These are phyloP conservation scores for Podospora fimiseda DNA, from an alignment of 495 filamentous ascomycete species.

Conservation along the genomic window DNA sequence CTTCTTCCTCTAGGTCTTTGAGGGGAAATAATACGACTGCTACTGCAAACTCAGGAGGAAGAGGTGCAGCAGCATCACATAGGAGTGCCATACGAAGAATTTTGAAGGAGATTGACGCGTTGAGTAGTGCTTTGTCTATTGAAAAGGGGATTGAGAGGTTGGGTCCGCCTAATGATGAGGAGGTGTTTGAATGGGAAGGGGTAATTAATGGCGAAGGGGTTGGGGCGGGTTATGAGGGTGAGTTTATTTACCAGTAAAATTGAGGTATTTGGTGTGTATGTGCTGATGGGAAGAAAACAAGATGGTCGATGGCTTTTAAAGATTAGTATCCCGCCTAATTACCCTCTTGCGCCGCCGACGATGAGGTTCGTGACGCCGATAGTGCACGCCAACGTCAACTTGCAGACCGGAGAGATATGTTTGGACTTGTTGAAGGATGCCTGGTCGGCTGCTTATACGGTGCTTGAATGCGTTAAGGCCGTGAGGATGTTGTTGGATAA, in stretches of 20 bases:
- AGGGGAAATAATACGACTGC: too few relatives aligned
- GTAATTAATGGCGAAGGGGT: slow-evolving; percentile 64
- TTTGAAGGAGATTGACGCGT: slow-evolving; percentile 36
- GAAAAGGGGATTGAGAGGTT: slow-evolving; percentile 52
- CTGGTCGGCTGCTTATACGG: slow-evolving; percentile 81
- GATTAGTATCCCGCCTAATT: slow-evolving; percentile 69
- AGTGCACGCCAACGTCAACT: slow-evolving; percentile 79
- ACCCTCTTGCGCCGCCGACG: slow-evolving; percentile 69
- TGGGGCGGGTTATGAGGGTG: slow-evolving; percentile 67
- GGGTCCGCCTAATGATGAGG: slow-evolving; percentile 59
- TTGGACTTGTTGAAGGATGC: slow-evolving; percentile 74
- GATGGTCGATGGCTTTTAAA: slow-evolving; percentile 78
- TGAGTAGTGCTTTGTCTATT: slow-evolving; percentile 26
- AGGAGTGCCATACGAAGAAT: slow-evolving; percentile 37
- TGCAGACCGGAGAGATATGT: slow-evolving; percentile 85
- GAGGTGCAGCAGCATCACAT: neutral
- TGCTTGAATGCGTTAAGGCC: slow-evolving; percentile 67
- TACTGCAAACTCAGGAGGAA: too few relatives aligned
- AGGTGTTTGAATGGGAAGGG: slow-evolving; percentile 71
- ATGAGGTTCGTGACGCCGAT: slow-evolving; percentile 75
- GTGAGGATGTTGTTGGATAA: slow-evolving; percentile 71
- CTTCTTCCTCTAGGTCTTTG: neutral
- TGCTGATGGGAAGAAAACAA: slow-evolving; percentile 22
- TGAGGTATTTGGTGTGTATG: too few relatives aligned
- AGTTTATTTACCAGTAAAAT: slow-evolving; percentile 1